Base-by-base conservation (phyloP, 495 filamentous ascomycete species). In the Letharia columbiana region DNA sequence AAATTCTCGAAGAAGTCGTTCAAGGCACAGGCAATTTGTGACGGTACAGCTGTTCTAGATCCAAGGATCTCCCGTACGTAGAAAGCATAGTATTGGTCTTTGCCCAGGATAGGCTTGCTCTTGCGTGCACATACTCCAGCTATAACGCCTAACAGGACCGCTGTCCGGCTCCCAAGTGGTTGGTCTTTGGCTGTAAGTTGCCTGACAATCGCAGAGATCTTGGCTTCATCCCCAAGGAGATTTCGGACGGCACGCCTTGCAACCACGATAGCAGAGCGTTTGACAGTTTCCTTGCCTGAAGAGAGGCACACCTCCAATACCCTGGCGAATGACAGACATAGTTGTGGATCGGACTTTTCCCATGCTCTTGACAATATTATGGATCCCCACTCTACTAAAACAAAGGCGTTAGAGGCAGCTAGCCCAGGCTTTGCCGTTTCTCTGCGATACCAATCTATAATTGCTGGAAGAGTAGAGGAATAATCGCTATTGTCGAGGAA, bases 361-460 rank as follows among this genome's bases (percentile, higher is more conserved):
- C 89, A 91, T 49, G 74, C 74, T 52, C 78, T 73, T 76, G 74
- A 40, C 52, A 94, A 77, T 17, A 96, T 75, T 66, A 92, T 73
- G 59, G 86, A 89, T 73, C 87, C 90, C 94, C 92, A 98, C 72
- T 93, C 89, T 17, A 93, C 79, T 68, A 98, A 78, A n/a, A 96
- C 89, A 70, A 96, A 92, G 2, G 91, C 90, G 72, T 86, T 91
- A 33, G 84, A 82, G 2, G 90, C 77, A 33, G 93, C 89, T 68
- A 98, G 84, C 39, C 84, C 86, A 6, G 78, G 73, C 73, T 95
- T 96, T 50, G 82, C 77, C 1, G 88, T 80, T 75, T 98, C 95
- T 47, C 76, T 73, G 60, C 80, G 77, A 60, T 86, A 73, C 4
- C 52, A 64, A 8, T 40, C 58, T 13, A 73, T 60, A 3, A 78